Base-by-base conservation (phyloP, 352 stramenopile species). In the Phytophthora megakarya region DNA sequence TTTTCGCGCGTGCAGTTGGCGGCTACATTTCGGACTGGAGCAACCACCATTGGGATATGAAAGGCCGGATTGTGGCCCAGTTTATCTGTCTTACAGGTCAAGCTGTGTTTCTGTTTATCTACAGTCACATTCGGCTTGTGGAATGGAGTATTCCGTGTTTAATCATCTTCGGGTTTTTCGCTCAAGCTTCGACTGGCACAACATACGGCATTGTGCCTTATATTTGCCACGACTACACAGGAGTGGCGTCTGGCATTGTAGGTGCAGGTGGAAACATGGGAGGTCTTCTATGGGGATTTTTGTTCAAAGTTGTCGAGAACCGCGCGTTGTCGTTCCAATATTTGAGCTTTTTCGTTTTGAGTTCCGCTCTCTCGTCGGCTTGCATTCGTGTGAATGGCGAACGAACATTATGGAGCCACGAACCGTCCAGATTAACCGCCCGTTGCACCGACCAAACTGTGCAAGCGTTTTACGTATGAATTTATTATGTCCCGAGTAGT, bases 1-100 rank as follows among this genome's bases (percentile, higher is more conserved):
- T 98, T 32, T 97, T 98, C 60, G 88, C 91, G 0, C 88, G 93
- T 51, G 89, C 88, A 21, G 49, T 95, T n/a, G 91, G 94, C 25
- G 92, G 92, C 30, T 89, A 87, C 47, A 30, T 81, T 0, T 97
- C 85, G 43, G 95, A 98, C 61, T 70, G 85, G 19, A 63, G 70
- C 35, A 97, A 92, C 57, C 61, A 67, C 16, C 72, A 74, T 30
- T 89, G 84, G 39, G 88, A 81, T 48, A 98, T 98, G 88, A 76
- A 80, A 30, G 95, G 95, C 43, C 86, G 96, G 47, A 75, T 98
- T 35, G 49, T 51, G 1, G 76, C 81, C 18, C 94, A 98, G 32
- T 79, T 89, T 1, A 42, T 86, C 0, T 88, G 70, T 39, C 81
- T 98, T 33, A 42, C 83, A 2, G 63, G 67, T 19, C 90, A 98